Base-by-base conservation (phyloP, 371 early-diverging fungal species). In the Mucor irregularis region DNA sequence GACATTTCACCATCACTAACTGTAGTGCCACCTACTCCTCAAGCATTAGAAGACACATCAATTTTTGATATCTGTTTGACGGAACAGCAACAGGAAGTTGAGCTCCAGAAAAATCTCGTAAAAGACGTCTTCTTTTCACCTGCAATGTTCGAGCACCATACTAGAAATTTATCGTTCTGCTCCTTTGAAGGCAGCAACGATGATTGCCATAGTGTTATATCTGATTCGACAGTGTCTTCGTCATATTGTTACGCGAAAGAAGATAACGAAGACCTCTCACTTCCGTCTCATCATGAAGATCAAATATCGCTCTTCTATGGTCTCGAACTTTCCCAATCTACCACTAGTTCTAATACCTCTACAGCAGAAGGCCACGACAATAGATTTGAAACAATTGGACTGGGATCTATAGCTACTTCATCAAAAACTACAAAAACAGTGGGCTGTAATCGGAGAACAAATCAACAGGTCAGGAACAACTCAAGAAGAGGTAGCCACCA, bases 121-220 rank as follows among this genome's bases (percentile, higher is more conserved):
- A 66, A 66, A 45, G 66, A 66, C 40, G 66, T 66, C 0, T 66
- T 66, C 42, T 66, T 66, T 53, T 66, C 66, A 4, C 61, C 61
- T 28, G 56, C 66, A 17, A 49, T 58, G 54, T 45, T 19, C 21
- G 53, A 40, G 16, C 8, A 4, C 6, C 22, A 6, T 16, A 4
- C 8, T 4, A n/a, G 6, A 37, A 6, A 4, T 13, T 7, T n/a
- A 4, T 37, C 38, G 6, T 47, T 33, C 8, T 26, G 16, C 2
- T 48, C 34, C 0, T 35, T 33, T 17, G 19, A 17, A 19, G 7
- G 8, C 13, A 31, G 31, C 6, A 30, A 26, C 14, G 49, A 38
- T 13, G 49, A 49, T 14, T 8, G 37, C 10, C 19, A 22, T 21
- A 43, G 44, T 30, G 11, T 24, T 24, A 25, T 40, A n/a, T 43